phyloP scores from a whole-genome alignment of 495 filamentous ascomycete genomes.

The Physcia stellaris region DNA sequence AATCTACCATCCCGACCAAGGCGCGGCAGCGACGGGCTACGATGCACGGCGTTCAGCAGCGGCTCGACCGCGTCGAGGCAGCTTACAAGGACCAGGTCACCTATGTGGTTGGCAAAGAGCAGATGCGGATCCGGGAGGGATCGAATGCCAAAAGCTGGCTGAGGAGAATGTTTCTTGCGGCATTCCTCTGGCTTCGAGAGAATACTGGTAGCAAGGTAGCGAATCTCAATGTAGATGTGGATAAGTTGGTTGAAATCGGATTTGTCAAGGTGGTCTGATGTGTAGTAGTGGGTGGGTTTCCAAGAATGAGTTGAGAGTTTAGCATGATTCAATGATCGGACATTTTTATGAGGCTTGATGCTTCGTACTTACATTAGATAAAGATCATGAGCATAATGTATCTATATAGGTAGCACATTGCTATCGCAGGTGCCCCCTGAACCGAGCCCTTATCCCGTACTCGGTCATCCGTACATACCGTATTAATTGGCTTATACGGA shows the following conservation, averaged over 20 bases:
- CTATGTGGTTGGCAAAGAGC: constrained; percentile 62
- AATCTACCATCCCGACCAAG: constrained; percentile 1
- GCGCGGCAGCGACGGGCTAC: constrained; percentile 20
- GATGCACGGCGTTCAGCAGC: constrained; percentile 12
- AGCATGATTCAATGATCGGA: too few relatives aligned
- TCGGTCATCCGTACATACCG: too few relatives aligned
- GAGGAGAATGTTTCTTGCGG: constrained; percentile 33
- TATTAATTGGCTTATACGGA: too few relatives aligned
- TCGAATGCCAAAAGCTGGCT: constrained; percentile 22
- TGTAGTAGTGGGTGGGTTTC: too few relatives aligned
- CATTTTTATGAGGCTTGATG: too few relatives aligned
- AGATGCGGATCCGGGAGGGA: constrained; percentile 38
- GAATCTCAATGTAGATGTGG: constrained; percentile 44
- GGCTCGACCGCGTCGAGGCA: constrained; percentile 26
- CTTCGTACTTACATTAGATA: too few relatives aligned
- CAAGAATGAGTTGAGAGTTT: background rate
- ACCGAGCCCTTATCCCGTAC: too few relatives aligned
- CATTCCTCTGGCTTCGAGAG: constrained; percentile 57
- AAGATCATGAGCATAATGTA: too few relatives aligned
- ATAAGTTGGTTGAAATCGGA: constrained; percentile 53
- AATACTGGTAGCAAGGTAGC: constrained; percentile 52
- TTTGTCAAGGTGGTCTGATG: constrained; percentile 52
- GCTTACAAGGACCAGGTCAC: constrained; percentile 49
- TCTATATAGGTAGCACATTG: too few relatives aligned
- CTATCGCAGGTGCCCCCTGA: too few relatives aligned